phyloP scores from a whole-genome alignment of 2,329 filamentous ascomycete genomes.

The Calonectria ilicicola region DNA sequence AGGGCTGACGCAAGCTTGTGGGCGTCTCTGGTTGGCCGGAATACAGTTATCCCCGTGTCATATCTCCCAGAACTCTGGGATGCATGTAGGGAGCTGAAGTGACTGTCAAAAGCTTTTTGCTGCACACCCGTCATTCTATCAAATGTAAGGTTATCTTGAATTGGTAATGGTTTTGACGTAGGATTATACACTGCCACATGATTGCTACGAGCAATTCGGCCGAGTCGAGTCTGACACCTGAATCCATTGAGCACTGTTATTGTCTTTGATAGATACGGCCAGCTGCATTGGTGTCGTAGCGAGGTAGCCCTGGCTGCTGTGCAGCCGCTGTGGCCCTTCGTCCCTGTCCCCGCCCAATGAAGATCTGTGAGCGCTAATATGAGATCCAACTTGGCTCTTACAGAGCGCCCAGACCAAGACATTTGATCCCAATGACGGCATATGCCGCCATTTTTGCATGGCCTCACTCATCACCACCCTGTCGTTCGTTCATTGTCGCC shows the following conservation, averaged over 20 bases:
- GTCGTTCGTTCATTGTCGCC: background rate
- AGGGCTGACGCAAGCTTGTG: slow-evolving; percentile 35
- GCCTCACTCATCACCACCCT: background rate
- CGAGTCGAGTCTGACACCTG: no score
- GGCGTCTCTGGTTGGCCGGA: slow-evolving; percentile 18
- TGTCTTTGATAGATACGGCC: background rate
- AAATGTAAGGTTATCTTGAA: background rate
- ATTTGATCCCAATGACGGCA: background rate
- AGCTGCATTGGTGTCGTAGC: background rate
- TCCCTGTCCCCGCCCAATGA: background rate
- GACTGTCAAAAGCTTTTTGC: background rate
- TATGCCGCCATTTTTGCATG: background rate
- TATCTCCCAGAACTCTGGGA: slow-evolving; percentile 18
- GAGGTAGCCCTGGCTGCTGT: background rate
- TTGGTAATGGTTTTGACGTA: background rate
- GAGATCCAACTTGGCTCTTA: background rate
- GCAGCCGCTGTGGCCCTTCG: background rate
- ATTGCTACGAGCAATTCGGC: no score
- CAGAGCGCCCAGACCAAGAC: background rate
- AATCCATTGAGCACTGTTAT: background rate
- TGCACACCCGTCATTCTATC: background rate
- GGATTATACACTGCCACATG: background rate
- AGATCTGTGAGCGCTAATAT: slow-evolving; percentile 8
- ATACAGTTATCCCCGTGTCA: slow-evolving; percentile 40
- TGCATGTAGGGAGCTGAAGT: background rate